Evolutionary conservation across 1,284 basidiomycete species (phyloP).

Genomic region (Sanghuangporus baumii): DNA sequence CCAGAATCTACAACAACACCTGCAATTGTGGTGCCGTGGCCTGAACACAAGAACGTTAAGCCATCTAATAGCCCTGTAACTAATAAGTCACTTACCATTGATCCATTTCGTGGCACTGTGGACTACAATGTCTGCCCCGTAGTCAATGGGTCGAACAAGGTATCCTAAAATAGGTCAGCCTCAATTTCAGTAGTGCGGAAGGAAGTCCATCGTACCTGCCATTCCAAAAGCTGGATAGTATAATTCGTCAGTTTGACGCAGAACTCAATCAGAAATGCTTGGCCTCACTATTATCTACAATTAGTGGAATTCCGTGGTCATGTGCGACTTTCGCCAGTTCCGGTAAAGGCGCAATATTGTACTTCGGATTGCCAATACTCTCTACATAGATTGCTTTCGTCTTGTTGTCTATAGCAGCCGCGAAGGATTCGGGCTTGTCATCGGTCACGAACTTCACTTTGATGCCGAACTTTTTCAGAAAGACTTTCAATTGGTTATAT

Average conservation of each 20-base stretch:
- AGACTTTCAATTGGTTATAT: slow-evolving; percentile 89
- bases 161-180: slow-evolving; percentile 41
- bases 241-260: neutral
- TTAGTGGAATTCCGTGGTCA: slow-evolving; percentile 66
- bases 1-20: slow-evolving; percentile 82
- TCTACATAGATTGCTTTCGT: slow-evolving; percentile 81
- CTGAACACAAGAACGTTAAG: slow-evolving; percentile 24
- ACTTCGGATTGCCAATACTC: slow-evolving; percentile 84
- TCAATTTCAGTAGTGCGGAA: neutral
- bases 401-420: slow-evolving; percentile 68
- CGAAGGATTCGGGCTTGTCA: slow-evolving; percentile 59
- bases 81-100: slow-evolving; percentile 30
- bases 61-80: neutral
- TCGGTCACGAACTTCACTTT: slow-evolving; percentile 71
- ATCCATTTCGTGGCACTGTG: slow-evolving; percentile 93
- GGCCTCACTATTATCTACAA: slow-evolving; percentile 72
- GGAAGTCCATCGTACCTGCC: slow-evolving; percentile 41
- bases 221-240: slow-evolving; percentile 63
- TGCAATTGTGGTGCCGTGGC: slow-evolving; percentile 84
- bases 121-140: slow-evolving; percentile 80
- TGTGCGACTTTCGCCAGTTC: slow-evolving; percentile 78
- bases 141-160: slow-evolving; percentile 66
- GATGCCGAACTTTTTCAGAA: slow-evolving; percentile 76
- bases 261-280: neutral
- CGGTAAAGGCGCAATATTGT: slow-evolving; percentile 67